A percentile compares a stretch with the other conserved stretches of the same genome.
Conservation (phyloP, 1,284 basidiomycete genomes). For the Heterobasidion irregulare region DNA sequence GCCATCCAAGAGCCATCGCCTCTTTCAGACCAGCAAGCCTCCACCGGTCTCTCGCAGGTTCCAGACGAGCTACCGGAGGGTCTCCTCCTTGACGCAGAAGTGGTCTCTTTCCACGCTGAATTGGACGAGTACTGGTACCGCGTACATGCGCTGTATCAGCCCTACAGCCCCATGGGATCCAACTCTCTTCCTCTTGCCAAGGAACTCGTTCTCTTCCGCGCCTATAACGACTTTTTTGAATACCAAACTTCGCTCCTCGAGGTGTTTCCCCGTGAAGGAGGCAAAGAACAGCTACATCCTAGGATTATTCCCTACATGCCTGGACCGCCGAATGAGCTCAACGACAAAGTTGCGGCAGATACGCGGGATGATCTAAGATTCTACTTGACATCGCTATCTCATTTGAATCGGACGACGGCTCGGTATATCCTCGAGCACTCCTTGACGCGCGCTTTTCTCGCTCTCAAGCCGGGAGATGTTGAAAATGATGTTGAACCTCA, state of each 20-base stretch:
- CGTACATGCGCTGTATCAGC: constrained; percentile 82
- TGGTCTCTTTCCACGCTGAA: constrained; percentile 95
- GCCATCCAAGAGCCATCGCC: constrained; percentile 21
- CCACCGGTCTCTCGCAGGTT: constrained; percentile 11
- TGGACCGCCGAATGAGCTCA: constrained; percentile 80
- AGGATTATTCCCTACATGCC: constrained; percentile 95
- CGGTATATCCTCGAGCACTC: constrained; percentile 79
- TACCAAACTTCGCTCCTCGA: constrained; percentile 90
- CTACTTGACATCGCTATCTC: constrained; percentile 79
- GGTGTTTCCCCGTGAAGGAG: constrained; percentile 85
- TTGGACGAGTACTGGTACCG: constrained; percentile 98
- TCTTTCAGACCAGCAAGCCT: constrained; percentile 16
- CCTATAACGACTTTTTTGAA: constrained; percentile 98
- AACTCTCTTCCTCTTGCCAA: constrained; percentile 55
- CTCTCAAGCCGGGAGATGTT: constrained; percentile 84
- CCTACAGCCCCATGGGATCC: constrained; percentile 54
- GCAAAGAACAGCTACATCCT: constrained; percentile 52
- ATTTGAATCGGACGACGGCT: constrained; percentile 52
- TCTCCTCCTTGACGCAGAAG: constrained; percentile 80
- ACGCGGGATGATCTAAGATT: constrained; percentile 82
- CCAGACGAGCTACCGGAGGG: constrained; percentile 55
- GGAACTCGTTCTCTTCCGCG: constrained; percentile 86
- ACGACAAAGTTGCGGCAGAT: constrained; percentile 79
- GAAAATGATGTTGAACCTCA: constrained; percentile 57
- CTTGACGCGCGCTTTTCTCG: constrained; percentile 81